Evolutionary conservation across 164 flowering plant genomes (phyloP), one percentile per base, ranked within the genome.

Genomic region (Paratinospora sagittata): DNA sequence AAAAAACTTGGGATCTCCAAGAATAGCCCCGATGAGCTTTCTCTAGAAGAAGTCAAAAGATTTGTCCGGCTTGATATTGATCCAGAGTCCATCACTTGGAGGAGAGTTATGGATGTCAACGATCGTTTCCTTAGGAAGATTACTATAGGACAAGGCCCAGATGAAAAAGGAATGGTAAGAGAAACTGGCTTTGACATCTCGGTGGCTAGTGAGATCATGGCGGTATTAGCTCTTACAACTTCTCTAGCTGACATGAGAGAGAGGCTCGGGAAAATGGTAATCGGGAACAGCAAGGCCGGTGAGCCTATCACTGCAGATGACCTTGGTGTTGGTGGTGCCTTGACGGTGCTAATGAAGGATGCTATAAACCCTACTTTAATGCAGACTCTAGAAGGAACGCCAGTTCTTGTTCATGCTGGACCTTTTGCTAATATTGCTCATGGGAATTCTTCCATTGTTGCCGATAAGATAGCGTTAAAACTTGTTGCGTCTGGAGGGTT

Each of bases 191-290:
- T 96, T 84, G 99, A 96, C 79, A 96, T 96, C 68, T 84, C 99
- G n/a, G 99, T 96, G 72, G 98, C 99, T 69, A 93, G 98, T 85
- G 99, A 96, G 79, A 96, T 96, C 70, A 96, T 96, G 99, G 99
- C 99, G 45, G 99, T 96, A 63, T 83, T 96, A 74, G 98, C 98
- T 49, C 98, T 96, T 26, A 93, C 98, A 52, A 96, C 96, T 57
- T 90, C 97, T 72, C 82, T 93, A 8, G 78, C 87, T 57, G 99
- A 96, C 79, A 93, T 96, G 97, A 89, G 98, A 65, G 98, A 93
- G 82, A 83, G 99, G 74, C 95, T 96, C 47, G 98, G 98, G 39
- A 90, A 85, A 67, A 96, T 96, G 98, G 99, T 96, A 47, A 75
- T 93, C 65, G 99, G 97, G 30, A 93, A 96, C 69, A 96, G 97